Conservation (phyloP, 2,329 filamentous ascomycete genomes). For the Talaromyces sp. region DNA sequence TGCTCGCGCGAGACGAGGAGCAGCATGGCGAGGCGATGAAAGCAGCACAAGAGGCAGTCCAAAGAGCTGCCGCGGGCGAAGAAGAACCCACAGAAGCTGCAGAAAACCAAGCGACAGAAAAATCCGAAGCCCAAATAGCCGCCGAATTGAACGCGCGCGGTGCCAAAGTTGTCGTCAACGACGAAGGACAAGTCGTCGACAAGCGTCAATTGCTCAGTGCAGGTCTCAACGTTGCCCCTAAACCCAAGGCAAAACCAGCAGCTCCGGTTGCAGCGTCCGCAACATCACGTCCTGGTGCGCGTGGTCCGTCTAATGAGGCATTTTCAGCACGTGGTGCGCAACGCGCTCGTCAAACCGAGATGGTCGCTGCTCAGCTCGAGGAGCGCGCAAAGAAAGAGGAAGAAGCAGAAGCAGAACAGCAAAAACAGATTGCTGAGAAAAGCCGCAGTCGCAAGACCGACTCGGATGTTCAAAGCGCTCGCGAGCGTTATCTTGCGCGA, state of each 20-base stretch:
- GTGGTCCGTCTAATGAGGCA: slow-evolving; percentile 22
- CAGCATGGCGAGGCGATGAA: slow-evolving; percentile 54
- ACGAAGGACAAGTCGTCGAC: slow-evolving; percentile 61
- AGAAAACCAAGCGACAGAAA: slow-evolving; percentile 33
- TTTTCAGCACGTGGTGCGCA: slow-evolving; percentile 40
- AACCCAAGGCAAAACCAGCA: slow-evolving; percentile 39
- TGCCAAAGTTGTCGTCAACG: slow-evolving; percentile 55
- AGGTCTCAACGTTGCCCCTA: slow-evolving; percentile 56
- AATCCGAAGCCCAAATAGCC: slow-evolving; percentile 51
- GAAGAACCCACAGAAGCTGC: slow-evolving; percentile 26
- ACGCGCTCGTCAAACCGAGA: slow-evolving; percentile 54
- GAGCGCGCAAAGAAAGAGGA: slow-evolving; percentile 51
- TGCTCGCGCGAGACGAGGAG: slow-evolving; percentile 56
- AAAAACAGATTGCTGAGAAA: slow-evolving; percentile 50
- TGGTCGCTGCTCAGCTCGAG: slow-evolving; percentile 58
- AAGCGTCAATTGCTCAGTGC: slow-evolving; percentile 60
- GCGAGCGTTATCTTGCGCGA: slow-evolving; percentile 57
- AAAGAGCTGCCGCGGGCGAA: slow-evolving; percentile 31
- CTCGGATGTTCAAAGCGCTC: slow-evolving; percentile 55
- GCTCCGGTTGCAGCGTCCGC: slow-evolving; percentile 7
- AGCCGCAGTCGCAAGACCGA: slow-evolving; percentile 57
- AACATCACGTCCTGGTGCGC: slow-evolving; percentile 15
- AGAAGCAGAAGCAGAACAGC: slow-evolving; percentile 54
- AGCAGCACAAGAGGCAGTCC: slow-evolving; percentile 45
- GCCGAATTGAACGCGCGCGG: slow-evolving; percentile 49